Evolutionary conservation across 2,329 filamentous ascomycete species (phyloP), one percentile per base, ranked within the genome.

Genomic region (Ceratocystis huliohia): DNA sequence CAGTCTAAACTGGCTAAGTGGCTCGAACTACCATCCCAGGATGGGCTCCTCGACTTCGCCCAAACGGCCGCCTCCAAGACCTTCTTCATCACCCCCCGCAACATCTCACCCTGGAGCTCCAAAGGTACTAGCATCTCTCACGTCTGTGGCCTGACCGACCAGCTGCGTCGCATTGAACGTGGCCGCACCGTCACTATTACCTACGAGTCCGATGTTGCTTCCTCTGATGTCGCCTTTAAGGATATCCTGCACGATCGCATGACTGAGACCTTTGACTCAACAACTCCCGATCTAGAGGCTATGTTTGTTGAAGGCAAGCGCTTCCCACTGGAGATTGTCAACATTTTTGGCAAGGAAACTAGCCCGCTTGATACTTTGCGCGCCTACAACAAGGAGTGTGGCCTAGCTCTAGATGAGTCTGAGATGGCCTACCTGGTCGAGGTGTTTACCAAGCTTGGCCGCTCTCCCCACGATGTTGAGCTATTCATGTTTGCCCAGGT

Each of bases 401-500:
- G 94, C 1, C 82, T 99, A 69, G 92, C 91, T 20, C 82, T 99
- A 67, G 93, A 97, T 74, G 81, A 86, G 67, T 87, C 87, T 7
- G 92, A 99, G 75, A 95, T 97, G 75, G 87, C 96, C 68, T 97
- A 99, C 73, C 81, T 99, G 48, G 89, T 96, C n/a, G 86, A 91
- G 70, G 73, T 74, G 61, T 76, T 75, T 69, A 72, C 72, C 67
- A 71, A 72, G 67, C 73, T 75, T 20, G 83, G 85, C 70, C 79
- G 86, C 63, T 78, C 84, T 63, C 81, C 81, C 75, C 67, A 91
- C 68, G 94, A 97, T 74, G 89, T 97, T 57, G 94, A 99, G 78
- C 82, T 97, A 25, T 97, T 97, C 81, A 97, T 97, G 94, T 99
- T 97, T 75, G 93, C 93, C 17, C 94, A 99, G 77, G 93, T 99